Conservation (phyloP, 371 early-diverging fungal genomes). For the Mortierella sp. region DNA sequence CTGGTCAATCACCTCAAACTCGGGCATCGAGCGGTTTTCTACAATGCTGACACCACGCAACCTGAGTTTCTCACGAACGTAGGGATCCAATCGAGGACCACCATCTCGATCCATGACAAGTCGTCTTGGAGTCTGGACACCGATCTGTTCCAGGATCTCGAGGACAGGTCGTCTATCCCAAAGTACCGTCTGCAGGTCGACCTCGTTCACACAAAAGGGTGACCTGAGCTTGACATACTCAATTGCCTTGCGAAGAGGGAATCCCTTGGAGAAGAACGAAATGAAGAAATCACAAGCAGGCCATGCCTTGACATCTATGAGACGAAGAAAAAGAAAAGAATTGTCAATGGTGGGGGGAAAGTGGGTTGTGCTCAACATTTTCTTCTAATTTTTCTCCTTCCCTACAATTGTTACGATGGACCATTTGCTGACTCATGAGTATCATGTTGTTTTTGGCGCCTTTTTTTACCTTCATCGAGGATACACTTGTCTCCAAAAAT, state of each 20-base stretch:
- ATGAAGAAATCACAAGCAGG: constrained; percentile 97
- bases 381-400: neutral
- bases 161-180: constrained; percentile 95
- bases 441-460: neutral
- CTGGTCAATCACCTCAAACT: constrained; percentile 69
- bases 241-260: constrained; percentile 96
- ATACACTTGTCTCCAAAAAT: constrained; percentile 98
- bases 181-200: constrained; percentile 91
- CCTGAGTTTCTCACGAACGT: constrained; percentile 62
- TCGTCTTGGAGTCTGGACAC: constrained; percentile 91
- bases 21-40: constrained; percentile 37
- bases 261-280: constrained; percentile 96
- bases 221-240: constrained; percentile 86
- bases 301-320: constrained; percentile 88
- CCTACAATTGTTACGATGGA: neutral
- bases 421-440: constrained; percentile 10
- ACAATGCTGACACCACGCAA: constrained; percentile 66
- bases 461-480: constrained; percentile 85
- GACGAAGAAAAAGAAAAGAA: neutral
- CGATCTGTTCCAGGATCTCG: constrained; percentile 84
- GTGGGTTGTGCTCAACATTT: constrained; percentile 1
- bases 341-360: neutral
- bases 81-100: constrained; percentile 70
- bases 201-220: constrained; percentile 94
- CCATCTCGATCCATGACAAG: constrained; percentile 84